Base-by-base conservation (phyloP, 768 basidiomycete species). In the Coprinopsis marcescibilis region DNA sequence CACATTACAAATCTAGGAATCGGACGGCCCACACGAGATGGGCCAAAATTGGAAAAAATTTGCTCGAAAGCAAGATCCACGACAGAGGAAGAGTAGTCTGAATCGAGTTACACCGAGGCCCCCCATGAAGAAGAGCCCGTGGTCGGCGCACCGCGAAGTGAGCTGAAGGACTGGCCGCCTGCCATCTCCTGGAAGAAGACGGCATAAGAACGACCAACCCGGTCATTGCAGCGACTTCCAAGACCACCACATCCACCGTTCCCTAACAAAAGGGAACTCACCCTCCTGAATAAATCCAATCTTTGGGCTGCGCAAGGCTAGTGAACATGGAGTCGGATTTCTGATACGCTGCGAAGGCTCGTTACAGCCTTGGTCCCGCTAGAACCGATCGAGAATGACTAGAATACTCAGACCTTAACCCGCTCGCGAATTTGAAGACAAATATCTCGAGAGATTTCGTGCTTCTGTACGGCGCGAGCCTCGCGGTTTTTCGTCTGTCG, bases 371-470 rank as follows among this genome's bases (percentile, higher is more conserved):
- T 43, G 60, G 57, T 75, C 70, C 83, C 55, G 76, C 78, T 72
- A 78, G 77, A 68, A 75, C 66, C 79, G 56, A 73, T 78, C 76
- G 47, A 71, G 72, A 74, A 73, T 76, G 78, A 77, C 66, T 77
- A 49, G 58, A 78, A 79, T 75, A 64, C 81, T 85, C 83, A 82
- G 82, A 85, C 83, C 81, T 85, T 85, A 71, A 76, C 83, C 84
- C 81, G 82, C 81, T 84, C 80, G 79, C 72, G 64, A 82, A 52
- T 53, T 42, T 39, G 53, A 46, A 50, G 51, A 47, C 55, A 57
- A 43, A 30, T 24, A 11, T 4, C 26, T 13, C 4, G 11, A 11
- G 39, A 17, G 11, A 33, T 15, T 35, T 48, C 30, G 33, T 36
- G 23, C 34, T 69, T 71, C 70, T 70, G 75, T 78, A 55, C 58